These are phyloP conservation scores for Colletotrichum orbiculare DNA, from an alignment of 2,329 filamentous ascomycete genomes.

Conservation along the genomic window DNA sequence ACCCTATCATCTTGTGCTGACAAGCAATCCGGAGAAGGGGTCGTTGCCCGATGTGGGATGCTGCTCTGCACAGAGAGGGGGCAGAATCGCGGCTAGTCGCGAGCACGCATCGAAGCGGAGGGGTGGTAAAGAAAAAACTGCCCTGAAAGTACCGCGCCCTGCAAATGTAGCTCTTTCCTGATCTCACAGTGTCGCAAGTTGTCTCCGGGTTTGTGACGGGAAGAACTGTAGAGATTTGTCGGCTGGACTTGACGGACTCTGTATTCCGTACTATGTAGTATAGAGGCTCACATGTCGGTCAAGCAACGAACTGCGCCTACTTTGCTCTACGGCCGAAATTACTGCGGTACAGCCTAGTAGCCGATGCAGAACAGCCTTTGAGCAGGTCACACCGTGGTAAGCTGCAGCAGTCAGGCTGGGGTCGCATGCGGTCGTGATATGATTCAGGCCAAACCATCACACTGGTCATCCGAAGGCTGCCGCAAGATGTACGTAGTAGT, in stretches of 20 bases:
- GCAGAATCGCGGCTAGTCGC: not conserved
- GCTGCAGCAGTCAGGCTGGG: constrained; percentile 1
- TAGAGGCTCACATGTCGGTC: no score
- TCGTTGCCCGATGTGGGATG: not conserved
- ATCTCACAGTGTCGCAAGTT: no score
- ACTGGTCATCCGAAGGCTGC: not conserved
- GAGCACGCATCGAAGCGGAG: not conserved
- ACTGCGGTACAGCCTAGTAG: not conserved
- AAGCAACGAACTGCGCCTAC: no score
- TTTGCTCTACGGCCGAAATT: not conserved
- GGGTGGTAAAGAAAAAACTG: not conserved
- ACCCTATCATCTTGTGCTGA: not conserved
- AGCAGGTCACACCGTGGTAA: not conserved
- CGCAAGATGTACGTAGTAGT: constrained; percentile 4
- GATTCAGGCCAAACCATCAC: not conserved
- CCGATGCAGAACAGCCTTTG: not conserved
- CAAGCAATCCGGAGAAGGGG: constrained; percentile 21
- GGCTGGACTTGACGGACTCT: no score
- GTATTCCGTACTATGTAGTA: no score
- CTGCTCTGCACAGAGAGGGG: not conserved
- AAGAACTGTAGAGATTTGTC: no score
- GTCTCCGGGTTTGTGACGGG: no score
- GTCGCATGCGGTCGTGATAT: not conserved
- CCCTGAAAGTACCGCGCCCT: not conserved
- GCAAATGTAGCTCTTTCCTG: no score